Evolutionary conservation across 139 green algal species (phyloP).

Genomic region (Micromonas pusilla): DNA sequence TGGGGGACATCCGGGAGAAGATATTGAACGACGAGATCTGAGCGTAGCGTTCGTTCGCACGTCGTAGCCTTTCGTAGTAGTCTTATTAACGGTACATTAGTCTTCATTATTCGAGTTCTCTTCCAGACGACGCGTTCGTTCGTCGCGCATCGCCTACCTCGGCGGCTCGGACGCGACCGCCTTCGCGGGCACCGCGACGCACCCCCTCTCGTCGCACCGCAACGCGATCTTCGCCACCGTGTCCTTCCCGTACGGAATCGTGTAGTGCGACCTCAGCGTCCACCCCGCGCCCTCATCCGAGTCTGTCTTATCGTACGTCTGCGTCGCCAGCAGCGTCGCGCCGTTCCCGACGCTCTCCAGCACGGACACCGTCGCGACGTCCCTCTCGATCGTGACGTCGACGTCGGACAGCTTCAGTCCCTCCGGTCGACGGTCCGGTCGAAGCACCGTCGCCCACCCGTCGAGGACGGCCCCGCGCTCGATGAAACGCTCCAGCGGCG

Average conservation of each 20-base stretch:
- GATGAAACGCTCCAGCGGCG: neutral
- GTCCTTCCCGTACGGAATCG: slow-evolving; percentile 34
- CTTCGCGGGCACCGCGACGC: slow-evolving; percentile 29
- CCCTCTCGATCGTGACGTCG: slow-evolving; percentile 17
- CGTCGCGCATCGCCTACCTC: too few species aligned
- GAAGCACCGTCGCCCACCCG: slow-evolving; percentile 22
- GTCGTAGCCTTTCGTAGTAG: slow-evolving; percentile 1
- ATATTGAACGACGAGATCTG: slow-evolving; percentile 47
- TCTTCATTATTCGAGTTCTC: too few species aligned
- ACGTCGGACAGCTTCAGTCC: slow-evolving; percentile 22
- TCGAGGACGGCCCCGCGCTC: slow-evolving; percentile 17
- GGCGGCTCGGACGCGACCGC: slow-evolving; percentile 5
- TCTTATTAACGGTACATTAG: neutral
- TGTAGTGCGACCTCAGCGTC: slow-evolving; percentile 20
- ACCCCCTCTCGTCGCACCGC: slow-evolving; percentile 24
- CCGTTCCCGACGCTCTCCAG: slow-evolving; percentile 30
- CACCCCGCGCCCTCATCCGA: neutral
- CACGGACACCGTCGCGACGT: slow-evolving; percentile 6
- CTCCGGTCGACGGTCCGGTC: slow-evolving; percentile 22
- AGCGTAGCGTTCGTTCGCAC: too few species aligned
- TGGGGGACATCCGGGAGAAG: slow-evolving; percentile 32
- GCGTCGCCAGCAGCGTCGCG: slow-evolving; percentile 29
- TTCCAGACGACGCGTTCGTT: too few species aligned
- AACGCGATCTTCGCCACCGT: slow-evolving; percentile 31
- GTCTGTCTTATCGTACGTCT: slow-evolving; percentile 4